phyloP scores from a whole-genome alignment of 2,329 filamentous ascomycete genomes.

The Colletotrichum plurivorum region DNA sequence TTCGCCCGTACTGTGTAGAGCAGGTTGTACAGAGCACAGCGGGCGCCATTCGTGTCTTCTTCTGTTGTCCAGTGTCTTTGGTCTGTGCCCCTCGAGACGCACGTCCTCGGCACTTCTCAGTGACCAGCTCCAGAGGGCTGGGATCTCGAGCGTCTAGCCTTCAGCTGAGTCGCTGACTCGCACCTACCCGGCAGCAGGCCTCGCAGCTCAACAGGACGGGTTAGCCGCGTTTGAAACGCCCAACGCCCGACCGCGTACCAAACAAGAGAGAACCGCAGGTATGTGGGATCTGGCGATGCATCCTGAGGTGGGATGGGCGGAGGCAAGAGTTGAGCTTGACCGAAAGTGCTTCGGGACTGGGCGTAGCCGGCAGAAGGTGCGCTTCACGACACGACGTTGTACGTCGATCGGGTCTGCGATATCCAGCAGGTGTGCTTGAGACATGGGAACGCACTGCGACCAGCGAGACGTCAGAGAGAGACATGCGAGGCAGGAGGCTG shows the following conservation, averaged over 20 bases:
- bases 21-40: constrained; percentile 5
- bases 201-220: constrained; percentile 7
- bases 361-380: constrained; percentile 13
- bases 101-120: constrained; percentile 27
- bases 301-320: neutral
- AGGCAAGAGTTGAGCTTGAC: neutral
- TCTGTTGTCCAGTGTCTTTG: constrained; percentile 1
- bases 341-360: constrained; percentile 1
- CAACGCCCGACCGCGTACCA: constrained; percentile 24
- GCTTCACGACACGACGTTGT: neutral
- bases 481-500: constrained; percentile 11
- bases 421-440: constrained; percentile 1
- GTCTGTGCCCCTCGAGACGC: constrained; percentile 16
- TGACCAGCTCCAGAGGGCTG: constrained; percentile 15
- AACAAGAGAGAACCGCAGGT: constrained; percentile 1
- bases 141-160: neutral
- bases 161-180: constrained; percentile 25
- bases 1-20: neutral
- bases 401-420: constrained; percentile 1
- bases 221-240: constrained; percentile 26
- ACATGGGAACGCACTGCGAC: constrained; percentile 21
- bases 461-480: constrained; percentile 16
- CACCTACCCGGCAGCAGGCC: constrained; percentile 6
- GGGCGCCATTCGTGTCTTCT: neutral
- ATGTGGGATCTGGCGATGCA: neutral